A percentile compares a stretch with the other conserved stretches of the same genome.
These are phyloP conservation scores for Coriolopsis trogii DNA, from an alignment of 1,284 basidiomycete species.

Conservation along the genomic window DNA sequence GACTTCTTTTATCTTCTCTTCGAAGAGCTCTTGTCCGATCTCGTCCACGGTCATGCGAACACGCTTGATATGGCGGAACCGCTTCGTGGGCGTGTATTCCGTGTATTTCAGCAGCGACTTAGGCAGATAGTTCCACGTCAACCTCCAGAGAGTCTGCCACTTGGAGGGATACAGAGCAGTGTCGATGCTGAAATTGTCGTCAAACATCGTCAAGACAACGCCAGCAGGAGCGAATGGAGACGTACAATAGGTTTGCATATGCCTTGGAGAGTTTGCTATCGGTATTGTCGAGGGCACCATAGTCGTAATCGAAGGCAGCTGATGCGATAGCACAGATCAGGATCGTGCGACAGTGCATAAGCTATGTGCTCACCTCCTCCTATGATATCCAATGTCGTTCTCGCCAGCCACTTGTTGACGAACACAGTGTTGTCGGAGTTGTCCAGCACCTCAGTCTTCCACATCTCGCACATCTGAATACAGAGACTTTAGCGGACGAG, in stretches of 20 bases:
- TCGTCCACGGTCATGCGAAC: conserved; percentile 23
- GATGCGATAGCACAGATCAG: background rate
- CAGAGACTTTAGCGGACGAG: background rate
- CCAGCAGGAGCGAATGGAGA: background rate
- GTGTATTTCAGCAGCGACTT: conserved; percentile 24
- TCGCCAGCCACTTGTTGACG: conserved; percentile 42
- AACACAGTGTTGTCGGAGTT: conserved; percentile 27
- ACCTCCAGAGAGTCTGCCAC: conserved; percentile 26
- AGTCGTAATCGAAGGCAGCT: conserved; percentile 28
- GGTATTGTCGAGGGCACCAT: conserved; percentile 24
- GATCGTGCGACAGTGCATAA: background rate
- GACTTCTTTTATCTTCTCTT: conserved; percentile 11
- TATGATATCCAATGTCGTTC: conserved; percentile 49
- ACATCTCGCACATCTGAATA: conserved; percentile 15
- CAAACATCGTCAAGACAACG: background rate
- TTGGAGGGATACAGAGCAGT: conserved; percentile 28
- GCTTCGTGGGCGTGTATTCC: conserved; percentile 30
- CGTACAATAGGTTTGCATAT: conserved; percentile 37
- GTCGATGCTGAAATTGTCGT: background rate
- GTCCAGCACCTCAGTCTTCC: conserved; percentile 15
- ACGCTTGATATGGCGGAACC: conserved; percentile 28
- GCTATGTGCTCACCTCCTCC: conserved; percentile 35
- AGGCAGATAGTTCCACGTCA: conserved; percentile 32
- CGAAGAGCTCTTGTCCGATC: conserved; percentile 26
- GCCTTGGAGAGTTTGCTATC: conserved; percentile 28